Conservation (phyloP, 257 asterid genomes). For the Lantana camara region DNA sequence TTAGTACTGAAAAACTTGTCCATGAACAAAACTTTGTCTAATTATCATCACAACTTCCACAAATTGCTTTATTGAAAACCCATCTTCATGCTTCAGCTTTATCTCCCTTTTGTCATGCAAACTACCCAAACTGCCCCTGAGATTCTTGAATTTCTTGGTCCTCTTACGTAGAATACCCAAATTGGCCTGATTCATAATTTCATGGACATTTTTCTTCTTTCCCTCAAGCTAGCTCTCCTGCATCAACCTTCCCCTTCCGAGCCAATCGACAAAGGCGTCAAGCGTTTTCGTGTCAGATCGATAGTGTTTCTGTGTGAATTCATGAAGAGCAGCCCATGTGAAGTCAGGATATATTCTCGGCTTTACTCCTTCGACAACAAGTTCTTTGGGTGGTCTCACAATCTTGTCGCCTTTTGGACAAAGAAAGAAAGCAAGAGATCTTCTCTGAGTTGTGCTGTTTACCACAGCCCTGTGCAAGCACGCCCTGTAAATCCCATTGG, state of each 20-base stretch:
- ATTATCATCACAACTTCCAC: background rate
- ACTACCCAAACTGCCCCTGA: too few relatives aligned
- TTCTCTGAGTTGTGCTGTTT: slow-evolving; percentile 52
- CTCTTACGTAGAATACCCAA: background rate
- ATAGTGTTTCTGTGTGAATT: slow-evolving; percentile 79
- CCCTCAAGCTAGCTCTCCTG: background rate
- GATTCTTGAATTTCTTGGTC: too few relatives aligned
- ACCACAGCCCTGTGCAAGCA: slow-evolving; percentile 83
- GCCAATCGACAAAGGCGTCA: slow-evolving; percentile 65
- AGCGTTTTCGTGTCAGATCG: slow-evolving; percentile 82
- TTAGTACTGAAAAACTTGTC: too few relatives aligned
- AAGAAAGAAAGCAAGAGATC: slow-evolving; percentile 73
- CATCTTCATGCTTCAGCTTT: background rate
- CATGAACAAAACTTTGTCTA: background rate
- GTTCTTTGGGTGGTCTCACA: slow-evolving; percentile 58
- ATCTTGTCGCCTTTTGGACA: slow-evolving; percentile 62
- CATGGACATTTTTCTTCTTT: background rate
- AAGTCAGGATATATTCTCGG: slow-evolving; percentile 76
- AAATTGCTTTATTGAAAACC: background rate
- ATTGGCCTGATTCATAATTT: background rate
- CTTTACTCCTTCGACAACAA: slow-evolving; percentile 34
- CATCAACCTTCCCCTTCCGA: slow-evolving; percentile 11
- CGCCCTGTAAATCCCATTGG: slow-evolving; percentile 84
- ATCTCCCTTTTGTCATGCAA: background rate
- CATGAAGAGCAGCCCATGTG: slow-evolving; percentile 63